Conservation (phyloP, 495 filamentous ascomycete genomes). For the Stereocaulon alpinum region DNA sequence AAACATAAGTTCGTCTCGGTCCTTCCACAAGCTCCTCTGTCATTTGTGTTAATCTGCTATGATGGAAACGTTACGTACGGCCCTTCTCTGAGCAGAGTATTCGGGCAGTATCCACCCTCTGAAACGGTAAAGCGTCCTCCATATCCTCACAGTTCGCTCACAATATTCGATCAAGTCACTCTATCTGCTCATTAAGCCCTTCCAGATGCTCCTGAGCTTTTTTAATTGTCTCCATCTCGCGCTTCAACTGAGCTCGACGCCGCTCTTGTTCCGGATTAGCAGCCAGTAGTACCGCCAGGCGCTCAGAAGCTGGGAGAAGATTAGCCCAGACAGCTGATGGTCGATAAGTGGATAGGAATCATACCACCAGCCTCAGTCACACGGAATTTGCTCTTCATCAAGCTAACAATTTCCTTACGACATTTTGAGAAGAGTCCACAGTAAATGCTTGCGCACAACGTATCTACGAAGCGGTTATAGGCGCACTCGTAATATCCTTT, state of each 20-base stretch:
- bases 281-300: conserved; percentile 38
- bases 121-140: too few relatives aligned
- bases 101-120: neutral
- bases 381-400: conserved; percentile 29
- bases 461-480: conserved; percentile 38
- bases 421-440: conserved; percentile 38
- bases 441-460: conserved; percentile 37
- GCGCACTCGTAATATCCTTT: conserved; percentile 47
- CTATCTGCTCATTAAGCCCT: conserved; percentile 1
- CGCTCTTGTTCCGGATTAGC: conserved; percentile 38
- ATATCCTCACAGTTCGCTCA: neutral
- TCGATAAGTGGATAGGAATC: conserved; percentile 5
- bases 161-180: too few relatives aligned
- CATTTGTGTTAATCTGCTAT: too few relatives aligned
- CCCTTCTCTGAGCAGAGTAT: neutral
- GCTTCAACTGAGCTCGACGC: conserved; percentile 30
- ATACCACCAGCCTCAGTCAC: conserved; percentile 33
- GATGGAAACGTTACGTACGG: too few relatives aligned
- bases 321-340: conserved; percentile 6
- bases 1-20: too few relatives aligned
- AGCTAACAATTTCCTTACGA: conserved; percentile 27
- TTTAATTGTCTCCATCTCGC: conserved; percentile 35
- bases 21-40: too few relatives aligned
- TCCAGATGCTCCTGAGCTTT: conserved; percentile 37
- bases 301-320: conserved; percentile 24